Percentiles rank a stretch among this genome's conserved stretches.
phyloP scores from a whole-genome alignment of 2,329 filamentous ascomycete genomes.

The Paecilomyces sp. region DNA sequence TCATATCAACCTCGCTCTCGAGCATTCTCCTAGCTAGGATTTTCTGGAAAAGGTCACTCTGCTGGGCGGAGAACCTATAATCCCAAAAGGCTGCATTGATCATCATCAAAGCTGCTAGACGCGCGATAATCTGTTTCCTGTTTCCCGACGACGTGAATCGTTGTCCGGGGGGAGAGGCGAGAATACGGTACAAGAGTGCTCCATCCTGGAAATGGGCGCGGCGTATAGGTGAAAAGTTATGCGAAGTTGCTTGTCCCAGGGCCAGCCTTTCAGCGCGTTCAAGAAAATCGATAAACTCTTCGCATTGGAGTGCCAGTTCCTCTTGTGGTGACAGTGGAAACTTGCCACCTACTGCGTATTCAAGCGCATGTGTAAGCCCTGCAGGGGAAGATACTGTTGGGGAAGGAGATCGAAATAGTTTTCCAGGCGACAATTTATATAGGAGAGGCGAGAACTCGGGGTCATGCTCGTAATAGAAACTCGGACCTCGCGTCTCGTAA shows the following conservation, averaged over 20 bases:
- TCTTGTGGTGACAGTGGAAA: conserved; percentile 13
- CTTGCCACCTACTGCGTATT: background rate
- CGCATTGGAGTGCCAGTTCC: conserved; percentile 28
- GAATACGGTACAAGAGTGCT: conserved; percentile 25
- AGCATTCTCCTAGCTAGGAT: conserved; percentile 23
- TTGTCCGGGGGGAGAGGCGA: conserved; percentile 23
- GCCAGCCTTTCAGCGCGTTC: conserved; percentile 30
- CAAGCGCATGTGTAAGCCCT: background rate
- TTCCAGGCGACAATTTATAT: background rate
- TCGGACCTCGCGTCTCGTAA: conserved; percentile 26
- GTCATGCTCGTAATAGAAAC: conserved; percentile 27
- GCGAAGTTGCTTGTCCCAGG: conserved; percentile 16
- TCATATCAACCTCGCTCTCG: conserved; percentile 28
- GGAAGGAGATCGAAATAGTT: conserved; percentile 1
- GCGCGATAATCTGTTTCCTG: conserved; percentile 32
- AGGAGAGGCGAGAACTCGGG: conserved; percentile 3
- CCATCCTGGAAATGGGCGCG: conserved; percentile 20
- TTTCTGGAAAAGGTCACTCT: conserved; percentile 25
- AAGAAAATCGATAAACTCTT: conserved; percentile 32
- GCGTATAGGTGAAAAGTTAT: conserved; percentile 12
- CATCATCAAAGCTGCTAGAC: conserved; percentile 27
- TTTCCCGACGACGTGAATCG: conserved; percentile 28
- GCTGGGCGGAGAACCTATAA: conserved; percentile 23
- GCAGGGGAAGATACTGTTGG: conserved; percentile 12
- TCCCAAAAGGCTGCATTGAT: conserved; percentile 35